Evolutionary conservation across 108 stramenopile genomes (phyloP).

Genomic region (Licmophora abbreviata): DNA sequence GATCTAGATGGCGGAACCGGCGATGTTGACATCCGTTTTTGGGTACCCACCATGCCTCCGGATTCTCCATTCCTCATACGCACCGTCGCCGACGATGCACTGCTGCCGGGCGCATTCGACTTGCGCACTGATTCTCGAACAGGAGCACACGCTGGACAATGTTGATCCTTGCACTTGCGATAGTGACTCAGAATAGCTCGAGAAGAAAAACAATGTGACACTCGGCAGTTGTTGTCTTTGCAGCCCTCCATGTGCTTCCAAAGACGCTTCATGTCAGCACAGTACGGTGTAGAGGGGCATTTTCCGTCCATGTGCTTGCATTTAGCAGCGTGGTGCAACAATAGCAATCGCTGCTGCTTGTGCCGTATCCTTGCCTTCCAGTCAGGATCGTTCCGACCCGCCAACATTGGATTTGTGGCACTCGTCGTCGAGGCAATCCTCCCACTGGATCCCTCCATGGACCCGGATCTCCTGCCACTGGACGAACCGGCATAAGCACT

Average conservation of each 20-base stretch:
- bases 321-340: slow-evolving; percentile 96
- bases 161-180: slow-evolving; percentile 89
- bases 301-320: slow-evolving; percentile 82
- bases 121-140: slow-evolving; percentile 92
- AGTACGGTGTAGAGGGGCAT: slow-evolving; percentile 92
- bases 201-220: slow-evolving; percentile 94
- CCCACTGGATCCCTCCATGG: background rate
- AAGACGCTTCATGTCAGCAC: slow-evolving; percentile 93
- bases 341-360: slow-evolving; percentile 94
- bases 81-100: slow-evolving; percentile 5
- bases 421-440: background rate
- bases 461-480: background rate
- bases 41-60: background rate
- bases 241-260: slow-evolving; percentile 99
- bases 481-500: background rate
- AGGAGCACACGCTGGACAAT: slow-evolving; percentile 94
- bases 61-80: background rate
- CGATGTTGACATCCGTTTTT: background rate
- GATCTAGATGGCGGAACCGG: background rate
- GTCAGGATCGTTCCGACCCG: slow-evolving; percentile 67
- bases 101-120: slow-evolving; percentile 16
- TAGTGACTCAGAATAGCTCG: slow-evolving; percentile 96
- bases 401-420: too few species aligned
- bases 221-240: slow-evolving; percentile 91
- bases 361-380: slow-evolving; percentile 87